Evolutionary conservation across 768 basidiomycete genomes (phyloP), one percentile per base, ranked within the genome.

Genomic region (Boletus rex-veris): DNA sequence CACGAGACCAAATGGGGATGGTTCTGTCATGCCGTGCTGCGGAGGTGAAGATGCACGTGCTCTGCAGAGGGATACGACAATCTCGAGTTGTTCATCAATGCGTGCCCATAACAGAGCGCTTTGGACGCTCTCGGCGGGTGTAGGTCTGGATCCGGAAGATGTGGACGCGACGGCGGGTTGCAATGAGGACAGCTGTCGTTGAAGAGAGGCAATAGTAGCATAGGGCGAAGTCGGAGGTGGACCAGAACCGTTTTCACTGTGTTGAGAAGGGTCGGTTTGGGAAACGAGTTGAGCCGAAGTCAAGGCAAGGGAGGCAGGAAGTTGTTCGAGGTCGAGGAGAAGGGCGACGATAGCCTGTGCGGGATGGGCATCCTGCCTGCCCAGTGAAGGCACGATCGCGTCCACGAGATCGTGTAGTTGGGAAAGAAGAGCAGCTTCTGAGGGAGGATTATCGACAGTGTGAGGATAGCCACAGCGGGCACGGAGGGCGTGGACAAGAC

Each of bases 21-120:
- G 19, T 26, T 49, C 33, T 7, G 31, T 21, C 66, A 41, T 35
- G 64, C 53, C 37, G 28, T 24, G 33, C n/a, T 33, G 51, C 3
- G 45, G 31, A 16, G 43, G 40, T 16, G 57, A 52, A 21, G 65
- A 44, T 4, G 79, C 75, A 18, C 83, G 83, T 52, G 82, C 80
- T 58, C 77, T 82, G 66, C 88, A 90, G 64, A 92, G 75, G 3
- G 78, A 69, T 0, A 85, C 75, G 15, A 93, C 81, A 15, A 71
- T 73, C 59, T 91, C 91, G 3, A 92, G 77, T 45, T 91, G 81
- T 47, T 82, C 77, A 59, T 91, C 89, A 30, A 93, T 84, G 33
- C 79, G 76, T 3, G 80, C 73, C 90, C 91, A 94, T 0, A 94
- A 72, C 12, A 91, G 74, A 1, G 86, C 78, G 1, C 77, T 71